Evolutionary conservation across 129 eudicot species (phyloP).

Genomic region (Chrysanthemum seticuspe): DNA sequence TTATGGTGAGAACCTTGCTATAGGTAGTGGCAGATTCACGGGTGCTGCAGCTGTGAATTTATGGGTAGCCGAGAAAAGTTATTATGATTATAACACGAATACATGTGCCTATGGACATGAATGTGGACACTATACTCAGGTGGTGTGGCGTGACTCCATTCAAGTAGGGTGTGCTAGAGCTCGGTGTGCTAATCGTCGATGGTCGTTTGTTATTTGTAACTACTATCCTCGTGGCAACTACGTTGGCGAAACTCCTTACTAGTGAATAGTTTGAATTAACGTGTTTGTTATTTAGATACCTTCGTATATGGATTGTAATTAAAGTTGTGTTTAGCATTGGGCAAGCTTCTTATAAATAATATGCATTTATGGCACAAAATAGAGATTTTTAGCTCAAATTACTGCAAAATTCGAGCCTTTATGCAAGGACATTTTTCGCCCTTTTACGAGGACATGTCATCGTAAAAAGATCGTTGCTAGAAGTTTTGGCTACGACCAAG

Average conservation of each 20-base stretch:
- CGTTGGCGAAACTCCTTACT: neutral
- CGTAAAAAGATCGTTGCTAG: too few relatives aligned
- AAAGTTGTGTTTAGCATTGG: too few relatives aligned
- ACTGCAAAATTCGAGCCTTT: too few relatives aligned
- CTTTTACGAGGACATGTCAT: too few relatives aligned
- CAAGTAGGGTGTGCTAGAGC: neutral
- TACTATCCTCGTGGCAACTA: neutral
- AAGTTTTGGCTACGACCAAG: too few relatives aligned
- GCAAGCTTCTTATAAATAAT: too few relatives aligned
- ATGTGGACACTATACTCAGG: conserved; percentile 57
- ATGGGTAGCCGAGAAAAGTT: conserved; percentile 16
- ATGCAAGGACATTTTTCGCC: too few relatives aligned
- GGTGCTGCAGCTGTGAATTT: neutral
- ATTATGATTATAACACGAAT: conserved; percentile 32
- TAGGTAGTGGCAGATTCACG: neutral
- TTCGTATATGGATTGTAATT: too few relatives aligned
- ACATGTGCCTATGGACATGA: conserved; percentile 27
- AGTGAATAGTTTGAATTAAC: neutral
- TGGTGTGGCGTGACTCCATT: conserved; percentile 38
- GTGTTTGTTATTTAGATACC: too few relatives aligned
- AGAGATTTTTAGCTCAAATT: too few relatives aligned
- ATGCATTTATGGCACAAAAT: too few relatives aligned
- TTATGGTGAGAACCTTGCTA: neutral
- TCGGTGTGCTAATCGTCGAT: neutral
- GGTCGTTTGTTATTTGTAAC: neutral